These are phyloP conservation scores for Baorangia bicolor DNA, from an alignment of 768 basidiomycete species.

Conservation along the genomic window DNA sequence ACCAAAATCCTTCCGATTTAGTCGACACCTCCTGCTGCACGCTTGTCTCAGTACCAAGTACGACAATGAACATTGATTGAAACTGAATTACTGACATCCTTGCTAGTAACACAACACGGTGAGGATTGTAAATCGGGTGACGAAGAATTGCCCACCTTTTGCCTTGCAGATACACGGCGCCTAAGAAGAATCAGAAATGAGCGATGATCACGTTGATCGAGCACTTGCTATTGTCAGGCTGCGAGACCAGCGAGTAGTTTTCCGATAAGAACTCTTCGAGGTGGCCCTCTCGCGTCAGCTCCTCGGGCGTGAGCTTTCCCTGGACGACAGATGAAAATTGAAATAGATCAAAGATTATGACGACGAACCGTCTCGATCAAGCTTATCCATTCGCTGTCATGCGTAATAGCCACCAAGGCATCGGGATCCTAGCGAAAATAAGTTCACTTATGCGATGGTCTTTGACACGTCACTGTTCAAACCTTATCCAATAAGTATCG, in stretches of 20 bases:
- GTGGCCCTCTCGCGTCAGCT: neutral
- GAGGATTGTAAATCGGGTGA: no score
- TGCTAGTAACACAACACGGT: no score
- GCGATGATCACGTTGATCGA: neutral
- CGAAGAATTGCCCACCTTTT: neutral
- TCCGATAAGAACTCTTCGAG: neutral
- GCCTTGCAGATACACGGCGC: neutral
- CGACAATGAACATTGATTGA: no score
- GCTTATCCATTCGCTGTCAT: conserved; percentile 6
- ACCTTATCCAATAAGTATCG: conserved; percentile 4
- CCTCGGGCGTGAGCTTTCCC: neutral
- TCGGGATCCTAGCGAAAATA: neutral
- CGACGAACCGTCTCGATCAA: neutral
- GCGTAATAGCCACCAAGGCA: conserved; percentile 6
- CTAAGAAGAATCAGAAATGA: neutral
- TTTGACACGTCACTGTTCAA: neutral
- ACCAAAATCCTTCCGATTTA: neutral
- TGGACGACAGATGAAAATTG: neutral
- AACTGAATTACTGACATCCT: no score
- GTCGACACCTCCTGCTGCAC: neutral
- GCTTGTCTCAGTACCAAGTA: neutral
- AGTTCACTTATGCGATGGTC: neutral
- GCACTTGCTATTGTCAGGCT: neutral
- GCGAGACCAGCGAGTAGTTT: neutral
- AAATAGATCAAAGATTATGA: neutral